Evolutionary conservation across 1,284 basidiomycete genomes (phyloP).

Genomic region (Peniophora sp.): DNA sequence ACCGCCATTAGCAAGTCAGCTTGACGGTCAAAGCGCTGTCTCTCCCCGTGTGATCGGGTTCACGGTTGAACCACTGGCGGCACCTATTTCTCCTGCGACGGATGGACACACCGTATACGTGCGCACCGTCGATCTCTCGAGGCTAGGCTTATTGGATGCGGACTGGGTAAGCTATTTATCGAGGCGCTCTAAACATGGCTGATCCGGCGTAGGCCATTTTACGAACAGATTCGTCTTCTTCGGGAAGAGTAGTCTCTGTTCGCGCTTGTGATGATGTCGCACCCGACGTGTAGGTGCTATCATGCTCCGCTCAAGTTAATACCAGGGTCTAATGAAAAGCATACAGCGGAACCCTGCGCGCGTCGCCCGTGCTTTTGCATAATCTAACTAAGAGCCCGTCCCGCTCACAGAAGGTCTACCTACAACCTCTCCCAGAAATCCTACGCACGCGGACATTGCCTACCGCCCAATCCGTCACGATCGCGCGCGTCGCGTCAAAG

Average conservation of each 20-base stretch:
- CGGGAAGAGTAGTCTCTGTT: slow-evolving; percentile 45
- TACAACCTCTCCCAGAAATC: slow-evolving; percentile 49
- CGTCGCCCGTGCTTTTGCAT: slow-evolving; percentile 54
- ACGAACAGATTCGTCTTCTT: slow-evolving; percentile 4
- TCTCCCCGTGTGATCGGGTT: slow-evolving; percentile 6
- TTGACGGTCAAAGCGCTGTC: neutral
- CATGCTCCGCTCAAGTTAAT: neutral
- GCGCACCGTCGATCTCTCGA: slow-evolving; percentile 57
- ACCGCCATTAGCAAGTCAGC: slow-evolving; percentile 5
- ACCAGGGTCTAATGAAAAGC: too few species aligned
- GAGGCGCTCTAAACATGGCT: neutral
- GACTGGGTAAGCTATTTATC: slow-evolving; percentile 70
- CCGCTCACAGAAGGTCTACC: slow-evolving; percentile 13
- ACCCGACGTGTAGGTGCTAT: slow-evolving; percentile 7
- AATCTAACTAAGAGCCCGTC: slow-evolving; percentile 32
- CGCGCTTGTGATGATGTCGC: slow-evolving; percentile 41
- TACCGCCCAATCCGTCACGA: slow-evolving; percentile 62
- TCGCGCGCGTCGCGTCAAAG: slow-evolving; percentile 82
- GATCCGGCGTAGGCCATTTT: slow-evolving; percentile 6
- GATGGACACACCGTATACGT: slow-evolving; percentile 50
- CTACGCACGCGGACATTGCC: slow-evolving; percentile 57
- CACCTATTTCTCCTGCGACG: slow-evolving; percentile 4
- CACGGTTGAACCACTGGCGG: slow-evolving; percentile 3
- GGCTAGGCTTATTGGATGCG: slow-evolving; percentile 72
- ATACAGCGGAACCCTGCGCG: slow-evolving; percentile 29